Evolutionary conservation across 345 rosid genomes (phyloP).

Genomic region (Viola odorata): DNA sequence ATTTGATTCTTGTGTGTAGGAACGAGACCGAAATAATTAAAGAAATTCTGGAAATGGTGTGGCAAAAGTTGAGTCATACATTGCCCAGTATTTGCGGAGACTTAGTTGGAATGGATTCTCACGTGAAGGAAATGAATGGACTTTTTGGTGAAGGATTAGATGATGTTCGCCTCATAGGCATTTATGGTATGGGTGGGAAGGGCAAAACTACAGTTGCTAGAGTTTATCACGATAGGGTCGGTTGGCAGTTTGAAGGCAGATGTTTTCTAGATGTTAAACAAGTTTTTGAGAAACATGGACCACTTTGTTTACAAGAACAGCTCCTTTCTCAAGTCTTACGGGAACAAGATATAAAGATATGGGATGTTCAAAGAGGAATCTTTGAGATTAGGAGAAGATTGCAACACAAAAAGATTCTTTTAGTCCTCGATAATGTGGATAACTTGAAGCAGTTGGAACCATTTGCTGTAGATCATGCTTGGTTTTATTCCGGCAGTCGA

Average conservation of each 20-base stretch:
- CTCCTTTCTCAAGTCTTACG: conserved; percentile 5
- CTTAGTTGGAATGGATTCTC: not conserved
- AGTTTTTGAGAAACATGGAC: conserved; percentile 5
- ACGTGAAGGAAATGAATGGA: not conserved
- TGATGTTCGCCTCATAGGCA: conserved; percentile 13
- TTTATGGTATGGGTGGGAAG: conserved; percentile 21
- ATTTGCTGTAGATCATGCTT: not conserved
- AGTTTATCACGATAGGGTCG: not conserved
- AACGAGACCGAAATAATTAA: not conserved
- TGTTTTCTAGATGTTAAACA: conserved; percentile 16
- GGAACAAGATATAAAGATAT: not conserved
- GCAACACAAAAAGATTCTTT: not conserved
- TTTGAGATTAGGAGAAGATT: not conserved
- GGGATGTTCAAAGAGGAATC: not conserved
- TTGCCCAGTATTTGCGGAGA: not conserved
- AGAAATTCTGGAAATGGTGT: not conserved
- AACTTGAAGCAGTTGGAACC: not conserved
- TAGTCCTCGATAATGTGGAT: conserved; percentile 17
- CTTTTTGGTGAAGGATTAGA: not conserved
- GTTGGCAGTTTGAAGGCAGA: not conserved
- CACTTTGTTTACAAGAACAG: not conserved
- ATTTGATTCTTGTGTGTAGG: not conserved
- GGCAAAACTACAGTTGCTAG: conserved; percentile 15
- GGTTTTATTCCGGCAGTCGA: conserved; percentile 13
- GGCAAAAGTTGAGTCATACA: not conserved